Base-by-base conservation (phyloP, 1,139 yeast genomes). In the Torulaspora pretoriensis region DNA sequence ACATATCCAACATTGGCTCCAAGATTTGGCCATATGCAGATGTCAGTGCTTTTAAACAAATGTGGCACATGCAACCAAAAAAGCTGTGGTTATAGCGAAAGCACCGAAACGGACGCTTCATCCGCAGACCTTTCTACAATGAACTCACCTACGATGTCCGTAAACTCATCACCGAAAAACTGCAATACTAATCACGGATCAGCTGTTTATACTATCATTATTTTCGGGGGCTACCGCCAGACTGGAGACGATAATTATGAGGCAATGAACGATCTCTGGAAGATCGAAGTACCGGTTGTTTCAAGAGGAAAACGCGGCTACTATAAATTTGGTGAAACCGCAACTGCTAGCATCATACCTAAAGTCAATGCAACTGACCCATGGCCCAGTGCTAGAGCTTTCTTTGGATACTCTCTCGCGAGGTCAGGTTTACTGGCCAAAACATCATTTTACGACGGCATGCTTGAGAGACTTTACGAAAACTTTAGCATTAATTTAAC, bases 201-300 rank as follows among this genome's bases (percentile, higher is more conserved):
- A n/a, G 50, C 51, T n/a, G 54, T 57, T 19, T 49, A 45, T 35
- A 56, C 62, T 1, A 55, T 69, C 1, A 62, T 68, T 36, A 64
- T 73, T 3, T 69, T 71, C 67, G 78, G 77, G 13, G 79, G 78
- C 0, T 74, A 69, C 45, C 52, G 56, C 26, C 60, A 59, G 27
- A 49, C 57, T 2, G 54, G 55, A 13, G 60, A 60, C 38, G 53
- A 54, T 5, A 49, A 53, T 22, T 73, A 68, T 48, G 63, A 67
- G 30, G 69, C 77, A 2, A 57, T 73, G 53, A 67, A 69, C 47
- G 78, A 74, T 54, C 51, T 75, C 42, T 75, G 79, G 79, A 69
- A 67, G 50, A 61, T 73, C 26, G 75, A 73, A 45, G 48, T 74
- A 1, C 63, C 69, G 4, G 61, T 71, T 1, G 56, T 61, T 12